Base-by-base conservation (phyloP, 2,329 filamentous ascomycete species). In the Aspergillus vadensis region DNA sequence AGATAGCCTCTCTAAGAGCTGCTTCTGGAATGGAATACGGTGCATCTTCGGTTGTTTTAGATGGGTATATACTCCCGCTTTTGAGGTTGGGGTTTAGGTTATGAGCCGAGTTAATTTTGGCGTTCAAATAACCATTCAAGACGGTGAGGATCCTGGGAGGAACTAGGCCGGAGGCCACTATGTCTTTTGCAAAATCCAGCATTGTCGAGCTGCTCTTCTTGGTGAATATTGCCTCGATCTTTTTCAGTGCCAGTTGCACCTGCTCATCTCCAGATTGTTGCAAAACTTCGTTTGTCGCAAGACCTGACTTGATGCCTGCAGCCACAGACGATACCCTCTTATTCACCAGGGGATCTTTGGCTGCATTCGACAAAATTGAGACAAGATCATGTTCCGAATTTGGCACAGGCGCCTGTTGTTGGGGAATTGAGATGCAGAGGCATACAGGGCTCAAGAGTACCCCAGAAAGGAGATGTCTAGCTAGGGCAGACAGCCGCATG, bases 1-100 rank as follows among this genome's bases (percentile, higher is more conserved):
- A 79, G 55, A 86, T 83, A 2, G 80, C 83, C n/a, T 76, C 69
- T 25, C 82, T 80, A 15, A 86, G 76, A 9, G 72, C 66, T 0
- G 66, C 59, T 66, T 86, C 83, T 0, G 75, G 66, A 3, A 85
- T 59, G 0, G 76, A 77, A 69, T 85, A 86, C 0, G 78, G 75
- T 0, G 83, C 80, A 67, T 86, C 83, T 2, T 60, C 67, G 9
- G 70, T 53, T 19, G 69, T 56, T 47, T 69, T 68, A 17, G 38
- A 52, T 14, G 61, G 66, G 55, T 68, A 67, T 55, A 66, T 63
- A 15, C 25, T 41, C n/a, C 30, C 14, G 15, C 23, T 36, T 9
- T 38, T 44, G 17, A 55, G 27, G 21, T 36, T 25, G 4, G 58
- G 55, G n/a, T 67, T 68, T 39, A 23, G 41, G 54, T 67, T 62